phyloP scores from a whole-genome alignment of 306 rosid genomes.

The Cucumis melo region DNA sequence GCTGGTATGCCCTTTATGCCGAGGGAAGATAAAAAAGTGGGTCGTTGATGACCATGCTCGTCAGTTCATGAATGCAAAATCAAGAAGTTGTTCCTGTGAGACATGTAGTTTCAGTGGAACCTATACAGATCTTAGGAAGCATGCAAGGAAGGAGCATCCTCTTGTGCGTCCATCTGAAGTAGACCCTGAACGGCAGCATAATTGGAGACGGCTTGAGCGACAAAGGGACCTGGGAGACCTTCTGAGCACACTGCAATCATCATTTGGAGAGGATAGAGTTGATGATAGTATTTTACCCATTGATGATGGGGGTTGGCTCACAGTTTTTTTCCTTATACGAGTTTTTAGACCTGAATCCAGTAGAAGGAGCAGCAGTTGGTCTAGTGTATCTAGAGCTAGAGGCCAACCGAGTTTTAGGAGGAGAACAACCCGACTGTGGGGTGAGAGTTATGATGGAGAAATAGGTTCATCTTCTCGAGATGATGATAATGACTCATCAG shows the following conservation, averaged over 20 bases:
- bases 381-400: constrained; percentile 57
- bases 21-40: constrained; percentile 81
- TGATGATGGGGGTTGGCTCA: constrained; percentile 76
- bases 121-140: constrained; percentile 83
- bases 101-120: constrained; percentile 65
- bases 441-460: constrained; percentile 69
- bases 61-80: constrained; percentile 73
- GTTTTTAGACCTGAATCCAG: constrained; percentile 54
- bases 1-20: constrained; percentile 84
- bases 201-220: constrained; percentile 85
- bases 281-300: constrained; percentile 59
- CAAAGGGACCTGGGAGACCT: constrained; percentile 95
- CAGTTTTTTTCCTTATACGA: constrained; percentile 72
- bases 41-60: constrained; percentile 77
- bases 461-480: constrained; percentile 67
- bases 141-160: constrained; percentile 89
- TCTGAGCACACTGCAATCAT: constrained; percentile 75
- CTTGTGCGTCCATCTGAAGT: constrained; percentile 76
- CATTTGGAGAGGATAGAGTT: constrained; percentile 63
- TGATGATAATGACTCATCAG: constrained; percentile 69
- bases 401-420: constrained; percentile 64
- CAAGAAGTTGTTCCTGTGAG: constrained; percentile 86
- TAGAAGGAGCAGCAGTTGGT: constrained; percentile 46
- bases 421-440: constrained; percentile 70
- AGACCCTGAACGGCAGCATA: constrained; percentile 83